Base-by-base conservation (phyloP, 169 alveolate species). In the Plasmodium berghei region DNA sequence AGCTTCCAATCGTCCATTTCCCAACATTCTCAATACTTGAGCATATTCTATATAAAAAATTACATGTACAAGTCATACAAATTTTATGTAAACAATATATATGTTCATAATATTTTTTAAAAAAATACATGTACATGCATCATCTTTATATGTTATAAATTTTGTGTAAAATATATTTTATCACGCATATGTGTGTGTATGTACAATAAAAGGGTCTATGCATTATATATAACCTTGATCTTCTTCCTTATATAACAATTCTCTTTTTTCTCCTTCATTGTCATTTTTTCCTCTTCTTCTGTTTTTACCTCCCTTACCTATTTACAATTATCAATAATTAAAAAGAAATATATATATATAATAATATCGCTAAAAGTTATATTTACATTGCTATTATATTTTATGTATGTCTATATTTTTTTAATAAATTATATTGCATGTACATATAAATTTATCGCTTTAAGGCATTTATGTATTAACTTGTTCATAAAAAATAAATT, bases 221-320 rank as follows among this genome's bases (percentile, higher is more conserved):
- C 5, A 26, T 12, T 54, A 26, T 48, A 55, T 55, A 28, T 80
- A 8, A 95, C 98, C 98, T 87, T 98, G 98, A 54, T 98, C 99
- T 54, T 98, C 99, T 93, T 98, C 99, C 87, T 98, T 98, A 92
- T 97, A 96, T 48, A 94, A 95, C 52, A 98, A 94, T 87, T 98
- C 99, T 73, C 99, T 92, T 91, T 97, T 97, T 77, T 96, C 97
- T 16, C 97, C 98, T 28, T 97, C 97, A 88, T 96, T 95, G 85
- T 96, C 98, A 91, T 98, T 98, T 95, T 98, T 98, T 48, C 99
- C 99, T 89, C 99, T 95, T 88, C 99, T 96, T 85, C 99, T 97
- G 94, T 97, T 98, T 93, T 98, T 98, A 20, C 99, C 99, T 73
- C 99, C 99, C 97, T 98, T 98, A 42, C 99, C 99, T 93, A 62